Conservation (phyloP, 192 early-diverging fungal species). For the Coemansia aciculifera region DNA sequence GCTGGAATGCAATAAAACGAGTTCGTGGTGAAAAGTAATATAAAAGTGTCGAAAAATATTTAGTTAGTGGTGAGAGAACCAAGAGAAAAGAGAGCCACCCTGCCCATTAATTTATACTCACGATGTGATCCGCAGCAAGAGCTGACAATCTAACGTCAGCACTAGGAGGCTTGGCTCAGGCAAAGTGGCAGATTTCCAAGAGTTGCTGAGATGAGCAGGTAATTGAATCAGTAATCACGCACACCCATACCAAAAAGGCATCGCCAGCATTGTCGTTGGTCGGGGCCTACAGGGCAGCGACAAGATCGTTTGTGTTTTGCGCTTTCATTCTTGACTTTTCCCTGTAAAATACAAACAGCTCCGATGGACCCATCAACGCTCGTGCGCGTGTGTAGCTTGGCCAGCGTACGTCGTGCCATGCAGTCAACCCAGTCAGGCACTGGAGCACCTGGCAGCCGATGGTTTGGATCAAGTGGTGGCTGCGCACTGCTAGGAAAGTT, state of each 20-base stretch:
- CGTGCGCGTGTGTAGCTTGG: constrained; percentile 15
- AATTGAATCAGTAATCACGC: background rate
- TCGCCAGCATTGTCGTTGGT: background rate
- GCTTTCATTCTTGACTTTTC: background rate
- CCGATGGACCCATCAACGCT: constrained; percentile 17
- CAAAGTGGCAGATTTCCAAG: too few species aligned
- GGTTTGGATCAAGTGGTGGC: constrained; percentile 12
- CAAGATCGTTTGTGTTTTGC: background rate
- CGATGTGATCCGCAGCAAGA: too few species aligned
- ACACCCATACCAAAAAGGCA: background rate
- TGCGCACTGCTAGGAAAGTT: constrained; percentile 25
- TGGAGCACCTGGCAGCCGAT: background rate
- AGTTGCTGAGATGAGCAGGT: too few species aligned
- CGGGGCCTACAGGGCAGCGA: background rate
- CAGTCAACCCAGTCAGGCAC: background rate
- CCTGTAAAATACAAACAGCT: background rate
- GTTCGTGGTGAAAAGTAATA: too few species aligned
- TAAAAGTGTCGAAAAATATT: too few species aligned
- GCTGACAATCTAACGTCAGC: too few species aligned
- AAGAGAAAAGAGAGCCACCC: too few species aligned
- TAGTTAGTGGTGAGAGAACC: too few species aligned
- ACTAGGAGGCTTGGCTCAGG: too few species aligned
- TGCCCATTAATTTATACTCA: too few species aligned
- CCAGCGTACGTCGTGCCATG: constrained; percentile 1
- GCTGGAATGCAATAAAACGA: too few species aligned